Evolutionary conservation across 257 asterid species (phyloP).

Genomic region (Euphrasia confusa): DNA sequence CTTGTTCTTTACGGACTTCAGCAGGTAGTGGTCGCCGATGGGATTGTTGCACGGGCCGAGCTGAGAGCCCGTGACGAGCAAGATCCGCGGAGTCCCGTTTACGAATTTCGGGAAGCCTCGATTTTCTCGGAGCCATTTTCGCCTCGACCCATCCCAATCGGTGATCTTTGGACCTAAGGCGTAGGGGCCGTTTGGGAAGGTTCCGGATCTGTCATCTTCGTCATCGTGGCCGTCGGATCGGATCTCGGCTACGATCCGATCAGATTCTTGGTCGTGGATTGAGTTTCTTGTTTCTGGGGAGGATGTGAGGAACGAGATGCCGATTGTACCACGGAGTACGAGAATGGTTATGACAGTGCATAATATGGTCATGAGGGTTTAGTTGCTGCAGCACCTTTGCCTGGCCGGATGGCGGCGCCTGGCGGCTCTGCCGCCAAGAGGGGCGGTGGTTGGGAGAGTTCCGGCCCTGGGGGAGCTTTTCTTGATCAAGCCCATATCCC

Average conservation of each 20-base stretch:
- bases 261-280: slow-evolving; percentile 12
- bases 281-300: slow-evolving; percentile 11
- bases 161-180: slow-evolving; percentile 40
- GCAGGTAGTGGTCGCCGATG: slow-evolving; percentile 41
- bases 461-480: slow-evolving; percentile 28
- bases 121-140: slow-evolving; percentile 27
- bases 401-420: slow-evolving; percentile 27
- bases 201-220: slow-evolving; percentile 3
- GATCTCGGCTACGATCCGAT: slow-evolving; percentile 36
- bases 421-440: slow-evolving; percentile 18
- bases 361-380: slow-evolving; percentile 31
- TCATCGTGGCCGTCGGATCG: slow-evolving; percentile 24
- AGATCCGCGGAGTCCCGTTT: slow-evolving; percentile 29
- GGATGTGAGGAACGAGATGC: slow-evolving; percentile 29
- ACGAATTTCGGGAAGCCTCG: slow-evolving; percentile 25
- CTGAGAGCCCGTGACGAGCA: slow-evolving; percentile 40
- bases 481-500: slow-evolving; percentile 27
- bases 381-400: slow-evolving; percentile 24
- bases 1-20: slow-evolving; percentile 51
- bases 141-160: slow-evolving; percentile 34
- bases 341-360: slow-evolving; percentile 41
- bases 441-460: slow-evolving; percentile 33
- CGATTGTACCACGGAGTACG: slow-evolving; percentile 46
- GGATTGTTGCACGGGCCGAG: slow-evolving; percentile 40
- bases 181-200: slow-evolving; percentile 21